phyloP scores from a whole-genome alignment of 2,329 filamentous ascomycete genomes.

The Biscogniauxia mediterranea region DNA sequence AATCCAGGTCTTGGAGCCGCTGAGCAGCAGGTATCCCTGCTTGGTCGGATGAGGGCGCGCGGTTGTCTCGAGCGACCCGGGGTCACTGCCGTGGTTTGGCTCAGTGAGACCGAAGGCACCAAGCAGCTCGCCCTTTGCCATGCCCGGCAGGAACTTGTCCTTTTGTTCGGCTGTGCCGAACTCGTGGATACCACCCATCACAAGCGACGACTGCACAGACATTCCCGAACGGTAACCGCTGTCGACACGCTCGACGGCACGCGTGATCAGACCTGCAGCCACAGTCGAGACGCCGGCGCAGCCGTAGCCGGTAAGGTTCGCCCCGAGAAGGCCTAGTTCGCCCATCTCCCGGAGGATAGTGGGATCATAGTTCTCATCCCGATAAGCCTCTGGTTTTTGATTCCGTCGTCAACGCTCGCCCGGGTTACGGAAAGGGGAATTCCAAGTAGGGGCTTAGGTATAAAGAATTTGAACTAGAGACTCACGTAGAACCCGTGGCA shows the following conservation, averaged over 20 bases:
- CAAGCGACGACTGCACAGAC: slow-evolving; percentile 90
- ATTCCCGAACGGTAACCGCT: slow-evolving; percentile 90
- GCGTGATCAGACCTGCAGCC: slow-evolving; percentile 84
- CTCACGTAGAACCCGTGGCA: slow-evolving; percentile 82
- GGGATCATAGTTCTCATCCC: slow-evolving; percentile 82
- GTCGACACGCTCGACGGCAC: slow-evolving; percentile 87
- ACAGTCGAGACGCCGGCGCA: slow-evolving; percentile 87
- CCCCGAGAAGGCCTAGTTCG: slow-evolving; percentile 81
- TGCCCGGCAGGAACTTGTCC: slow-evolving; percentile 73
- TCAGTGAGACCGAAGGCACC: slow-evolving; percentile 90
- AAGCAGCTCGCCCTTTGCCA: slow-evolving; percentile 79
- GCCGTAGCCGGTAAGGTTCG: slow-evolving; percentile 82
- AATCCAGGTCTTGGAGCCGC: slow-evolving; percentile 90
- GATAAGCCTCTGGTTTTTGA: slow-evolving; percentile 43
- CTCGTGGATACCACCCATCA: slow-evolving; percentile 88
- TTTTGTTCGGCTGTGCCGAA: slow-evolving; percentile 87
- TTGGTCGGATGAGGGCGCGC: slow-evolving; percentile 84
- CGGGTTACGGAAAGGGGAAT: slow-evolving; percentile 11
- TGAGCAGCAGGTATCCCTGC: slow-evolving; percentile 76
- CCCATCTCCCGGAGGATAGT: slow-evolving; percentile 91
- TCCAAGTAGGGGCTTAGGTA: no score
- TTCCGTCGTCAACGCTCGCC: background rate
- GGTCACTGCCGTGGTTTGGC: slow-evolving; percentile 90
- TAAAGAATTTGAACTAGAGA: slow-evolving; percentile 11
- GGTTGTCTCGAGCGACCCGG: slow-evolving; percentile 83